phyloP scores from a whole-genome alignment of 352 stramenopile species.

The Phytophthora multivora region DNA sequence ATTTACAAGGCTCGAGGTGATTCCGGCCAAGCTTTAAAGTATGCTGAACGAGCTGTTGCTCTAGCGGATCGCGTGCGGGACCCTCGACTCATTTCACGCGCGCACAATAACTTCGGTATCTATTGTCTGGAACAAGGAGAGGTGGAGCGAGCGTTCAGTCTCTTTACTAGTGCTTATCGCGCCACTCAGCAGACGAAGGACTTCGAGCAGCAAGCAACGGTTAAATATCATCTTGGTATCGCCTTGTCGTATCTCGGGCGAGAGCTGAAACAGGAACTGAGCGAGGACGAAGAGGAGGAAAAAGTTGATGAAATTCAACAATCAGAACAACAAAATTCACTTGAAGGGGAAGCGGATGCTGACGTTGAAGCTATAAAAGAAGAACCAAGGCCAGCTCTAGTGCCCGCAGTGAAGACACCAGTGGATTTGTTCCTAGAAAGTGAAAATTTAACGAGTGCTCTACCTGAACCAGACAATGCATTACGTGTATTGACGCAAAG shows the following conservation, averaged over 20 bases:
- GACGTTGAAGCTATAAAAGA: neutral
- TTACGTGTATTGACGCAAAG: constrained; percentile 31
- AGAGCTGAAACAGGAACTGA: constrained; percentile 21
- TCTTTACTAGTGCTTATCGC: constrained; percentile 47
- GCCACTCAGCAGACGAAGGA: constrained; percentile 30
- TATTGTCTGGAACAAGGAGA: constrained; percentile 38
- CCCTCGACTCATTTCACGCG: constrained; percentile 31
- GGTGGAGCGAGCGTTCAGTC: constrained; percentile 26
- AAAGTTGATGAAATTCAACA: neutral
- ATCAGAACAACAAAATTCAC: neutral
- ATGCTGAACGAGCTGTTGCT: constrained; percentile 26
- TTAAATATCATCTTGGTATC: constrained; percentile 55
- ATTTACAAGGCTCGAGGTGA: constrained; percentile 32
- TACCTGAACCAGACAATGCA: constrained; percentile 25
- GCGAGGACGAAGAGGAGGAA: constrained; percentile 28
- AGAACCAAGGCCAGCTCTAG: neutral
- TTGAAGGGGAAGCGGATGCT: neutral
- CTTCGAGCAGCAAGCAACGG: constrained; percentile 37
- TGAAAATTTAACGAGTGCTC: constrained; percentile 19
- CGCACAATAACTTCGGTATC: constrained; percentile 49
- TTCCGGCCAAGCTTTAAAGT: constrained; percentile 17
- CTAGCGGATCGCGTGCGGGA: constrained; percentile 27
- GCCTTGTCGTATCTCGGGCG: constrained; percentile 35
- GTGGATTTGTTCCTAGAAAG: constrained; percentile 43
- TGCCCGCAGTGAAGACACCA: constrained; percentile 14